Evolutionary conservation across 129 eudicot species (phyloP).

Genomic region (Artemisia tridentata): DNA sequence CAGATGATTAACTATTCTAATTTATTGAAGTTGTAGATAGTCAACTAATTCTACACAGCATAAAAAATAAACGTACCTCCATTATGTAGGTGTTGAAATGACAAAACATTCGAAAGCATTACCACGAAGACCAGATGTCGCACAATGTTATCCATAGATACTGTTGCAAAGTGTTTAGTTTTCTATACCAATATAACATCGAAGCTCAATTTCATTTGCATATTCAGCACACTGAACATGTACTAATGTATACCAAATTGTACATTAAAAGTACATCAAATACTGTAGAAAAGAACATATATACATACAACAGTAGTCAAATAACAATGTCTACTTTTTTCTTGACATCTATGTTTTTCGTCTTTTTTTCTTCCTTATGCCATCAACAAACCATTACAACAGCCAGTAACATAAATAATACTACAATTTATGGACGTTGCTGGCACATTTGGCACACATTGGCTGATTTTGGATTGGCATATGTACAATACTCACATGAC

Average conservation of each 20-base stretch:
- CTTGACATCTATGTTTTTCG: conserved; percentile 15
- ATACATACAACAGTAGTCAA: conserved; percentile 30
- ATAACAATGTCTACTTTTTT: conserved; percentile 18
- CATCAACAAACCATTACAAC: conserved; percentile 11
- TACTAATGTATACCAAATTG: neutral
- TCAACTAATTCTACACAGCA: too few relatives aligned
- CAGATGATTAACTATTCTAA: too few relatives aligned
- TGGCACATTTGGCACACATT: conserved; percentile 84
- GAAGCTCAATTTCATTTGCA: conserved; percentile 11
- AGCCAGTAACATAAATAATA: neutral
- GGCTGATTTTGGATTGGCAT: conserved; percentile 67
- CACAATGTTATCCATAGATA: neutral
- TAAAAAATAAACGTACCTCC: too few relatives aligned
- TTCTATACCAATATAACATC: conserved; percentile 2
- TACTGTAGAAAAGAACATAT: conserved; percentile 13
- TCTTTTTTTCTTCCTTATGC: conserved; percentile 11
- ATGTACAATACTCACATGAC: conserved; percentile 92
- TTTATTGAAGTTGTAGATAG: too few relatives aligned
- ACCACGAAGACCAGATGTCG: neutral
- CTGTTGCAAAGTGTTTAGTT: neutral
- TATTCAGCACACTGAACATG: neutral
- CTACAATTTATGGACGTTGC: conserved; percentile 50
- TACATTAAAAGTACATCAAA: conserved; percentile 15
- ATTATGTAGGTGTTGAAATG: neutral
- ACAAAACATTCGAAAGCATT: neutral